Evolutionary conservation across 768 basidiomycete genomes (phyloP).

Genomic region (Tricholoma sp.): DNA sequence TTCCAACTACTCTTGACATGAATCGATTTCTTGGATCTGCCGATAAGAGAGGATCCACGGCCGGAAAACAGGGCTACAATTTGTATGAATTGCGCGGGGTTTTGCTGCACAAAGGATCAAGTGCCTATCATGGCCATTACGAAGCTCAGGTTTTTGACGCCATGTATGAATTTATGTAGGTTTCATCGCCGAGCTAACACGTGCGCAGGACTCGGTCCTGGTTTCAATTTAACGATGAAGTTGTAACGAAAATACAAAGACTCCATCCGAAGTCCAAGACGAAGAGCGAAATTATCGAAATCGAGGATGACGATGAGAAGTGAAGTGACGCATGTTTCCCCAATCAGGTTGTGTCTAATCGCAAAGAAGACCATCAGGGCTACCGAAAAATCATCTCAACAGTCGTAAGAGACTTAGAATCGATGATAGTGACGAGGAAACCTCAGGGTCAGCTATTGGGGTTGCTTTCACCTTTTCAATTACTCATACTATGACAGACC

Average conservation of each 20-base stretch:
- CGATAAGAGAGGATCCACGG: conserved; percentile 12
- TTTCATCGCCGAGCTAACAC: conserved; percentile 5
- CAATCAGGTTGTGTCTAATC: conserved; percentile 1
- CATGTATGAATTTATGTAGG: conserved; percentile 38
- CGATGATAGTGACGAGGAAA: conserved; percentile 57
- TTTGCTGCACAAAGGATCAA: conserved; percentile 84
- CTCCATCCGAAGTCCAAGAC: conserved; percentile 38
- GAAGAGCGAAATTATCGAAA: conserved; percentile 24
- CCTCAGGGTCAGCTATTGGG: background rate
- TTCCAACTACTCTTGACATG: conserved; percentile 75
- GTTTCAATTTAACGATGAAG: conserved; percentile 93
- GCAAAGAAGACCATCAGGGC: conserved; percentile 20
- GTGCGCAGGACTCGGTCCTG: conserved; percentile 57
- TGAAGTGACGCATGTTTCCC: conserved; percentile 3
- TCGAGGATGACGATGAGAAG: conserved; percentile 21
- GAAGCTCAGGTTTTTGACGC: conserved; percentile 79
- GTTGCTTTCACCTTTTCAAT: background rate
- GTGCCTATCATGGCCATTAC: conserved; percentile 89
- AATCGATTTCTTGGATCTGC: conserved; percentile 45
- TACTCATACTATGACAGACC: background rate
- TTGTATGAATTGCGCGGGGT: conserved; percentile 85
- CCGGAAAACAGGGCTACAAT: conserved; percentile 18
- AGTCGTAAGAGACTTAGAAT: conserved; percentile 50
- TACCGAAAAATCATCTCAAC: conserved; percentile 31
- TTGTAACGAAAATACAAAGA: conserved; percentile 57